Evolutionary conservation across 768 basidiomycete species (phyloP), one percentile per base, ranked within the genome.

Genomic region (Pleurotus citrinopileatus): DNA sequence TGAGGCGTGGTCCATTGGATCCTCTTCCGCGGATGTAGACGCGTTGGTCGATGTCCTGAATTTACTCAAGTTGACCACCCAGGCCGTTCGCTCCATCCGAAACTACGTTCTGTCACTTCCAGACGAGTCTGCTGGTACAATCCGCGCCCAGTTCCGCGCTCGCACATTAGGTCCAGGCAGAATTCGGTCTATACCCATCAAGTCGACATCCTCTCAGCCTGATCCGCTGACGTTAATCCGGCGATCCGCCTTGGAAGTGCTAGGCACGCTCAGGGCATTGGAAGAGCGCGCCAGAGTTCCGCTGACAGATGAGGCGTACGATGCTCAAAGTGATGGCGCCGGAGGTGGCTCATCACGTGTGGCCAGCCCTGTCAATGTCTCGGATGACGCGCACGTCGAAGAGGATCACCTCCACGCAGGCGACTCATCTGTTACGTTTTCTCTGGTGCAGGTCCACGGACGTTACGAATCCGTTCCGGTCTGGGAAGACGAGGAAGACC

Each of bases 31-130:
- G 57, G 50, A 61, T 56, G 57, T 56, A 15, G 63, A 61, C 29
- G 26, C 53, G n/a, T 45, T 57, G n/a, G 69, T 82, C 45, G 87
- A 91, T 57, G 78, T 97, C 5, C 78, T 95, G 7, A 75, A 73
- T 3, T 73, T 85, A 3, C 80, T 96, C 54, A 87, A 91, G 67
- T 82, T 77, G 1, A 94, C 93, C 0, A 93, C 92, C 5, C 80
- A 78, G 36, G 84, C 89, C 3, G 84, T 97, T 43, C 83, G 94
- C 28, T 85, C 87, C 12, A 87, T 91, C 27, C 81, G 93, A 10
- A 91, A 91, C 65, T 94, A 94, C 66, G 72, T 94, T 17, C 73
- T 94, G 27, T 83, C 88, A 0, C 80, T 94, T 12, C 92, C 91
- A 0, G 86, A 92, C 62, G 89, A 92, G 54, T 80, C 78, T 1